phyloP scores from a whole-genome alignment of 306 rosid genomes.

The Cucurbita argyrosperma region DNA sequence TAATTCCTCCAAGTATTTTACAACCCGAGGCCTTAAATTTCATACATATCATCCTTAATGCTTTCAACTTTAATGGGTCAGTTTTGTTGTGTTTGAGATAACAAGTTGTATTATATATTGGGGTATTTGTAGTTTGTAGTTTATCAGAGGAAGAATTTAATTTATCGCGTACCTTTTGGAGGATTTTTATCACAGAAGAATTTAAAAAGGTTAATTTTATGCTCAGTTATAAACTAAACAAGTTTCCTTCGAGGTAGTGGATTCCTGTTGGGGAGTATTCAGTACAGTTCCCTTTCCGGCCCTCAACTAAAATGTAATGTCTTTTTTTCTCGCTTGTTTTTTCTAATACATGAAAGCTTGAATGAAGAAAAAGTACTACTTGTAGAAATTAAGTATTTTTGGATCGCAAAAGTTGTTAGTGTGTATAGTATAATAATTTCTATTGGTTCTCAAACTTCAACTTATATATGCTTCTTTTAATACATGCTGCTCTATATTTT shows the following conservation, averaged over 20 bases:
- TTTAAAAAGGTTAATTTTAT: not conserved
- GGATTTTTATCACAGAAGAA: not conserved
- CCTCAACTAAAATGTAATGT: not conserved
- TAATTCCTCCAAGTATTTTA: not conserved
- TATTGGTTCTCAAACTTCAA: not conserved
- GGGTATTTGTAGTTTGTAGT: constrained; percentile 1
- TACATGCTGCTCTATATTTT: not conserved
- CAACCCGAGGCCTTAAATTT: not conserved
- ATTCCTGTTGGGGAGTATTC: not conserved
- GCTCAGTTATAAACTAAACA: not conserved
- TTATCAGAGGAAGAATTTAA: not conserved
- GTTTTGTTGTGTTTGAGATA: not conserved
- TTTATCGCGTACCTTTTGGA: not conserved
- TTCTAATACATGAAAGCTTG: not conserved
- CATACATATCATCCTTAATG: not conserved
- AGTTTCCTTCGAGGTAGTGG: not conserved
- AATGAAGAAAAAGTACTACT: not conserved
- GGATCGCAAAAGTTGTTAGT: not conserved
- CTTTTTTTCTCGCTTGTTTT: not conserved
- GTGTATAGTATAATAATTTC: not conserved
- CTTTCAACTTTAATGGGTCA: not conserved
- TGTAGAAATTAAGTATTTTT: not conserved
- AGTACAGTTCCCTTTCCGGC: not conserved
- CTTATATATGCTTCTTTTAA: not conserved
- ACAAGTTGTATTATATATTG: not conserved